A percentile compares a stretch with the other conserved stretches of the same genome.
Conservation (phyloP, 2,329 filamentous ascomycete genomes). For the Botryotinia narcissicola region DNA sequence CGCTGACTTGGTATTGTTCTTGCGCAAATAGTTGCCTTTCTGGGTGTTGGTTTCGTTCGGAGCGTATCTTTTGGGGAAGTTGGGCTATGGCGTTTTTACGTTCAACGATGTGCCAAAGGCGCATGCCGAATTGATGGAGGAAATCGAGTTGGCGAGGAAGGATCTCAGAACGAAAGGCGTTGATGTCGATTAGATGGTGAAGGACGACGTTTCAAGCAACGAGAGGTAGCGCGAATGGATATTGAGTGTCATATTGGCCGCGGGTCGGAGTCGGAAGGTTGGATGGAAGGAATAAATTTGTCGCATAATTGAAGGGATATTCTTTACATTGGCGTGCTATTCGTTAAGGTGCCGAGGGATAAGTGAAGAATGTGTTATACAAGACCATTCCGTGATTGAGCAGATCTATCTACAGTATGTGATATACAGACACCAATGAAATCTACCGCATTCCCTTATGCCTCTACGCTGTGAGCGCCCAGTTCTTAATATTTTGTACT, state of each 20-base stretch:
- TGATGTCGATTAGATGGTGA: constrained; percentile 43
- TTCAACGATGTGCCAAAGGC: constrained; percentile 96
- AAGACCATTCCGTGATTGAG: not conserved
- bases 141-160: constrained; percentile 74
- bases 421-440: not conserved
- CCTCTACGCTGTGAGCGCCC: not conserved
- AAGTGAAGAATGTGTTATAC: not conserved
- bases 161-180: constrained; percentile 75
- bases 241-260: not conserved
- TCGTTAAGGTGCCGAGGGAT: not conserved
- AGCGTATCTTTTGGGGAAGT: constrained; percentile 85
- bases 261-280: not conserved
- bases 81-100: constrained; percentile 88
- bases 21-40: constrained; percentile 70
- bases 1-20: constrained; percentile 18
- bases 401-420: constrained; percentile 1
- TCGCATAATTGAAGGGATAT: constrained; percentile 16
- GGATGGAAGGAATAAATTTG: constrained; percentile 7
- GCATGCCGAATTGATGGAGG: constrained; percentile 80
- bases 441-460: not conserved
- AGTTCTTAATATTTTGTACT: not conserved
- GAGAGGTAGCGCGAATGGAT: not conserved
- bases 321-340: not conserved
- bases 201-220: not conserved
- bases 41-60: constrained; percentile 90